A percentile compares a stretch with the other conserved stretches of the same genome.
Evolutionary conservation across 768 basidiomycete genomes (phyloP).

Genomic region (Rhizopogon vesiculosus): DNA sequence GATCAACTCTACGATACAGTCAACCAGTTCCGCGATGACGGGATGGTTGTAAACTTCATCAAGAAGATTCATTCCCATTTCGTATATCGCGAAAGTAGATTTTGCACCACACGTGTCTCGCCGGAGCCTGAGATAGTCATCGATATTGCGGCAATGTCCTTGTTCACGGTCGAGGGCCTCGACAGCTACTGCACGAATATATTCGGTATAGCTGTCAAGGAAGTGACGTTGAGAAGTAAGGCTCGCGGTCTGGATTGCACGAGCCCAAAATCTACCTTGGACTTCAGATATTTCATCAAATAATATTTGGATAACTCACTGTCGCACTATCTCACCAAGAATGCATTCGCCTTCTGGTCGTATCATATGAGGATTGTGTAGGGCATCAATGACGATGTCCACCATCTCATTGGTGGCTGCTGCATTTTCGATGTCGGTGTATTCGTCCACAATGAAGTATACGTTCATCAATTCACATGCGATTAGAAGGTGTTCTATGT

Average conservation of each 20-base stretch:
- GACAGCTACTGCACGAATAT: background rate
- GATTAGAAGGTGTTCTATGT: slow-evolving; percentile 16
- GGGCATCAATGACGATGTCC: slow-evolving; percentile 5
- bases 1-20: slow-evolving; percentile 13
- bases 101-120: slow-evolving; percentile 27
- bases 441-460: slow-evolving; percentile 28
- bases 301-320: background rate
- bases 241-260: slow-evolving; percentile 1
- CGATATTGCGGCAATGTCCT: slow-evolving; percentile 16
- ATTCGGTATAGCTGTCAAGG: slow-evolving; percentile 1
- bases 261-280: slow-evolving; percentile 3
- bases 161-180: slow-evolving; percentile 4
- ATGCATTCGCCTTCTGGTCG: slow-evolving; percentile 6
- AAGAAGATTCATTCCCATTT: slow-evolving; percentile 27
- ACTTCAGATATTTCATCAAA: too few relatives aligned
- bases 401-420: background rate
- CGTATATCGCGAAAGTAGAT: slow-evolving; percentile 25
- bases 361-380: background rate
- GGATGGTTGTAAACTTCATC: slow-evolving; percentile 29
- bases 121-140: slow-evolving; percentile 27
- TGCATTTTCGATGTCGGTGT: slow-evolving; percentile 18
- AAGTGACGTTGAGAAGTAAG: slow-evolving; percentile 3
- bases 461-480: slow-evolving; percentile 28
- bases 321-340: slow-evolving; percentile 6
- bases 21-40: slow-evolving; percentile 6